Conservation (phyloP, 2,329 filamentous ascomycete genomes). For the Botrytis byssoidea region DNA sequence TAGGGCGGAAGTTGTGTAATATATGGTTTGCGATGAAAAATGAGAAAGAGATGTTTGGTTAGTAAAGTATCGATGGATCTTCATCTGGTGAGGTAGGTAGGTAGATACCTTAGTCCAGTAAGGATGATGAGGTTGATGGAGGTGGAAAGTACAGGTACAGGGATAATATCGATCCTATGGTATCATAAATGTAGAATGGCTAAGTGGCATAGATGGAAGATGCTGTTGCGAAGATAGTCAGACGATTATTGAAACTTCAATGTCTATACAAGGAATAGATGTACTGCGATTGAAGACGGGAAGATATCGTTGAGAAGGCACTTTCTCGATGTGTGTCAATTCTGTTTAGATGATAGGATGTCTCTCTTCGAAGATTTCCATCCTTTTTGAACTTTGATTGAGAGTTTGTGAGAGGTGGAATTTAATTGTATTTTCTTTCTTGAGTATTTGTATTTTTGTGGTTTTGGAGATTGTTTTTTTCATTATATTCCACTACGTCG, state of each 20-base stretch:
- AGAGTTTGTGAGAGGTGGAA: neutral
- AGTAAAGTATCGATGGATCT: neutral
- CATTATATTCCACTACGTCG: neutral
- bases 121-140: neutral
- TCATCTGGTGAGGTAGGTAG: neutral
- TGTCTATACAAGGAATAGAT: neutral
- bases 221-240: neutral
- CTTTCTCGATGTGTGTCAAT: neutral
- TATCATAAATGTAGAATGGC: neutral
- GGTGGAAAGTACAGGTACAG: neutral
- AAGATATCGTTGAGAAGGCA: neutral
- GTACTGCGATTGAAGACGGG: neutral
- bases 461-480: neutral
- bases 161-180: neutral
- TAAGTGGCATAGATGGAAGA: neutral
- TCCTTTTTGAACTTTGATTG: neutral
- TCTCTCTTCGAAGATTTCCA: neutral
- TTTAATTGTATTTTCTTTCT: neutral
- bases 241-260: neutral
- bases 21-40: no score
- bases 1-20: no score
- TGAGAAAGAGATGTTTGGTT: no score
- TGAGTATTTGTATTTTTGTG: neutral
- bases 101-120: neutral
- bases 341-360: fast-evolving